These are phyloP conservation scores for Hypoxylon sp. DNA, from an alignment of 2,329 filamentous ascomycete genomes.

Conservation along the genomic window DNA sequence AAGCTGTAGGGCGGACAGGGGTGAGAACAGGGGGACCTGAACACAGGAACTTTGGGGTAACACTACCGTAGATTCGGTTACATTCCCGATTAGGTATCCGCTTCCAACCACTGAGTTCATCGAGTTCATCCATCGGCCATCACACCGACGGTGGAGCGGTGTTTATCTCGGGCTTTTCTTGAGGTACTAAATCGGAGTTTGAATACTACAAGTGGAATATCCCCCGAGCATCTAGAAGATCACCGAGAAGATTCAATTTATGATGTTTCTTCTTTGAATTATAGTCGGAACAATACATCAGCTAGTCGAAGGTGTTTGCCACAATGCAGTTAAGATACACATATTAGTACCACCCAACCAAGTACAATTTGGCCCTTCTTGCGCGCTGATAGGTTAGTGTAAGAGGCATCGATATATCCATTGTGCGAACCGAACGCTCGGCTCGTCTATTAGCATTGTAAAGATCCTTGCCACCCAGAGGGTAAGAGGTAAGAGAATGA, in stretches of 20 bases:
- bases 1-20: slow-evolving; percentile 16
- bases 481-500: slow-evolving; percentile 72
- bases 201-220: slow-evolving; percentile 2
- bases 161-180: slow-evolving; percentile 16
- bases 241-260: slow-evolving; percentile 5
- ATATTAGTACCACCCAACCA: slow-evolving; percentile 3
- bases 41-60: slow-evolving; percentile 12
- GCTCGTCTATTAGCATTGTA: slow-evolving; percentile 71
- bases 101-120: slow-evolving; percentile 5
- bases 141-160: not conserved
- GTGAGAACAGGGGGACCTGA: slow-evolving; percentile 2
- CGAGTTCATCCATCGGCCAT: not conserved
- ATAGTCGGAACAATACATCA: not conserved
- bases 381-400: slow-evolving; percentile 44
- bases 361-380: not conserved
- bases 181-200: not conserved
- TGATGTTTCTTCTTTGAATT: not conserved
- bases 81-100: slow-evolving; percentile 16
- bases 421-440: slow-evolving; percentile 69
- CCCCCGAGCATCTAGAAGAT: not conserved
- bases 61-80: slow-evolving; percentile 22
- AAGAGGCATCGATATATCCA: slow-evolving; percentile 68
- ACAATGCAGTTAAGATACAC: not conserved
- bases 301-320: not conserved
- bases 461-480: slow-evolving; percentile 71